Conservation (phyloP, 768 basidiomycete species). For the Lentinus tigrinus region DNA sequence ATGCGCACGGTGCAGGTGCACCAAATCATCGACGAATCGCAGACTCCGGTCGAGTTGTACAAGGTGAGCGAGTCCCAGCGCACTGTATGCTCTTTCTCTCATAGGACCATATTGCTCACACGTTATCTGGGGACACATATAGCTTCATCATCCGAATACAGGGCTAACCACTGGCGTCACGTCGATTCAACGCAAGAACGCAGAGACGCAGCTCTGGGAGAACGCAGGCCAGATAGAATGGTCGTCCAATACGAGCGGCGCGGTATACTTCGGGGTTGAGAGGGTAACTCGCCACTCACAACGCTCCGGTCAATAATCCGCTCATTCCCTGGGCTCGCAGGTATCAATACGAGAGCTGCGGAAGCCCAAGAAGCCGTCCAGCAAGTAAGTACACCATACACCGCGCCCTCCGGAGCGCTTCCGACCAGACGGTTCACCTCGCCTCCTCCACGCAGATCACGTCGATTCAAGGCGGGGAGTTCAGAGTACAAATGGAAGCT, state of each 20-base stretch:
- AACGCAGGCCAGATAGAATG: slow-evolving; percentile 55
- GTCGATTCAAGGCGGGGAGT: slow-evolving; percentile 50
- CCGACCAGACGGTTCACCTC: background rate
- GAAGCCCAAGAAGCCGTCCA: slow-evolving; percentile 44
- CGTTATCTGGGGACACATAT: too few species aligned
- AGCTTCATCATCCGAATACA: slow-evolving; percentile 35
- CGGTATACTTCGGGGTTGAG: slow-evolving; percentile 48
- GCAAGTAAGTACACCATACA: slow-evolving; percentile 40
- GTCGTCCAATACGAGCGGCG: slow-evolving; percentile 44
- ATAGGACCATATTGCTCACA: background rate
- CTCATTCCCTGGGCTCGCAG: slow-evolving; percentile 20
- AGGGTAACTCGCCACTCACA: slow-evolving; percentile 32
- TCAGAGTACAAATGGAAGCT: slow-evolving; percentile 60
- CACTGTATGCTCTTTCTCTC: background rate
- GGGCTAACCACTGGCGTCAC: slow-evolving; percentile 42
- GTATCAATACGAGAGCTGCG: slow-evolving; percentile 47
- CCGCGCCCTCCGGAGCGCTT: background rate
- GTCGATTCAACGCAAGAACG: slow-evolving; percentile 48
- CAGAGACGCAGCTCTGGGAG: slow-evolving; percentile 44
- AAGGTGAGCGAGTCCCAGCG: slow-evolving; percentile 30
- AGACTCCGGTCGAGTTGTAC: slow-evolving; percentile 40
- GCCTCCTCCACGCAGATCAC: slow-evolving; percentile 39
- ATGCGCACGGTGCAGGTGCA: slow-evolving; percentile 45
- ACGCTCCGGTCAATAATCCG: background rate
- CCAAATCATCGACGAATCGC: slow-evolving; percentile 30